A percentile compares a stretch with the other conserved stretches of the same genome.
Evolutionary conservation across 2,329 filamentous ascomycete genomes (phyloP).

Genomic region (Plectosphaerella sp.): DNA sequence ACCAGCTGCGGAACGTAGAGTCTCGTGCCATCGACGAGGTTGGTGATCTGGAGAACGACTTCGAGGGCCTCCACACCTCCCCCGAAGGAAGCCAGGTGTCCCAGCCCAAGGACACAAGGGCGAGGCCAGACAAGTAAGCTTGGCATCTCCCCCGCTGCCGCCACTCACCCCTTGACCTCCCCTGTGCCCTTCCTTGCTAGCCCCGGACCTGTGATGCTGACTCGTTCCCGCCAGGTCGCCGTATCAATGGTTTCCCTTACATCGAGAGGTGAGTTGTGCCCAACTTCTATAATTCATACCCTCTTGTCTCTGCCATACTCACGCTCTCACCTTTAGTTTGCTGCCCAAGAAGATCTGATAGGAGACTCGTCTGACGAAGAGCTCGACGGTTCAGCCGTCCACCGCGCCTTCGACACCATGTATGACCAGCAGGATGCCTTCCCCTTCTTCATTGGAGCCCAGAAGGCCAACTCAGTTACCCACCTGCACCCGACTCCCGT

Average conservation of each 20-base stretch:
- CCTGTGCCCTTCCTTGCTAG: too few relatives aligned
- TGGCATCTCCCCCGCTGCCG: too few relatives aligned
- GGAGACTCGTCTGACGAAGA: conserved; percentile 57
- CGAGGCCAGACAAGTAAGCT: conserved; percentile 17
- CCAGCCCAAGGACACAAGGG: conserved; percentile 4
- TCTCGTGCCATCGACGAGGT: conserved; percentile 38
- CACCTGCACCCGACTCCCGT: conserved; percentile 49
- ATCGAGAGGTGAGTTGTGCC: conserved; percentile 40
- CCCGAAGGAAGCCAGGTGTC: conserved; percentile 36
- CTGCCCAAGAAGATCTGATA: conserved; percentile 41
- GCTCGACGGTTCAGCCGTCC: conserved; percentile 47
- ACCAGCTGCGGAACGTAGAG: conserved; percentile 35
- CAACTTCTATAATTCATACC: neutral
- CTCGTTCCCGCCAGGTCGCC: conserved; percentile 11
- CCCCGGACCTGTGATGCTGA: neutral
- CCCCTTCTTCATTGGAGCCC: conserved; percentile 49
- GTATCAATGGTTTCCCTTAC: conserved; percentile 47
- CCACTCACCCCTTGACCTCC: neutral
- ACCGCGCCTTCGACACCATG: conserved; percentile 56
- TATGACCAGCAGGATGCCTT: conserved; percentile 53
- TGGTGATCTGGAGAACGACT: conserved; percentile 51
- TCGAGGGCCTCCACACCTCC: conserved; percentile 49
- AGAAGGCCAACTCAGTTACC: conserved; percentile 32
- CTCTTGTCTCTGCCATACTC: conserved; percentile 1
- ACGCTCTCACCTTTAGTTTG: conserved; percentile 34